phyloP scores from a whole-genome alignment of 2,329 filamentous ascomycete species.

The Pyrenophora graminea region DNA sequence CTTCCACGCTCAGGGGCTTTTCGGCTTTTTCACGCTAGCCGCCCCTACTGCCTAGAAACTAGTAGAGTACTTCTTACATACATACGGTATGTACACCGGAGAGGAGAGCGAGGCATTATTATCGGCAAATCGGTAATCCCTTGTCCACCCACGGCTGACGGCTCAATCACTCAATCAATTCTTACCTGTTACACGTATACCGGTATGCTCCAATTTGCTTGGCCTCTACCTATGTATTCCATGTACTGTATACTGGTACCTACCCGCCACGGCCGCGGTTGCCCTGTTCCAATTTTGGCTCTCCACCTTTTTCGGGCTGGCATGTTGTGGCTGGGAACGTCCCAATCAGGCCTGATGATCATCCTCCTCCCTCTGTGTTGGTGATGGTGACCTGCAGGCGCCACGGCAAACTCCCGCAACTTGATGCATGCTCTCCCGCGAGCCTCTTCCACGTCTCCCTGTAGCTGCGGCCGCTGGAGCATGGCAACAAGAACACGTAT shows the following conservation, averaged over 20 bases:
- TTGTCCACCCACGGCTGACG: not conserved
- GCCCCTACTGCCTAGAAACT: not conserved
- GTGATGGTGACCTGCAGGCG: slow-evolving; percentile 3
- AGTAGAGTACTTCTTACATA: too few relatives aligned
- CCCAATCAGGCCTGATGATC: slow-evolving; percentile 8
- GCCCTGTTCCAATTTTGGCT: not conserved
- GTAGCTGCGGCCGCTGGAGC: slow-evolving; percentile 1
- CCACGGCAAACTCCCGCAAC: slow-evolving; percentile 13
- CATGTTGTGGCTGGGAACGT: not conserved
- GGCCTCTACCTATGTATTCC: too few relatives aligned
- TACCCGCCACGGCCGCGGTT: not conserved
- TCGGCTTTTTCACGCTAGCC: slow-evolving; percentile 1
- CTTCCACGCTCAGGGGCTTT: not conserved
- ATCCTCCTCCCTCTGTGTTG: slow-evolving; percentile 5
- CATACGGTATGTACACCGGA: too few relatives aligned
- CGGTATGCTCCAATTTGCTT: too few relatives aligned
- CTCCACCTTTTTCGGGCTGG: not conserved
- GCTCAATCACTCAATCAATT: too few relatives aligned
- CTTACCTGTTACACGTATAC: too few relatives aligned
- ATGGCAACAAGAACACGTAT: slow-evolving; percentile 20
- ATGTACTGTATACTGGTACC: too few relatives aligned
- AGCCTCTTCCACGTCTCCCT: slow-evolving; percentile 8
- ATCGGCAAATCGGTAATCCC: not conserved
- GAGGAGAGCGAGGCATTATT: slow-evolving; percentile 5
- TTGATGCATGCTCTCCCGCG: slow-evolving; percentile 12